phyloP scores from a whole-genome alignment of 75 land plant genomes.

The Cupressus sempervirens region DNA sequence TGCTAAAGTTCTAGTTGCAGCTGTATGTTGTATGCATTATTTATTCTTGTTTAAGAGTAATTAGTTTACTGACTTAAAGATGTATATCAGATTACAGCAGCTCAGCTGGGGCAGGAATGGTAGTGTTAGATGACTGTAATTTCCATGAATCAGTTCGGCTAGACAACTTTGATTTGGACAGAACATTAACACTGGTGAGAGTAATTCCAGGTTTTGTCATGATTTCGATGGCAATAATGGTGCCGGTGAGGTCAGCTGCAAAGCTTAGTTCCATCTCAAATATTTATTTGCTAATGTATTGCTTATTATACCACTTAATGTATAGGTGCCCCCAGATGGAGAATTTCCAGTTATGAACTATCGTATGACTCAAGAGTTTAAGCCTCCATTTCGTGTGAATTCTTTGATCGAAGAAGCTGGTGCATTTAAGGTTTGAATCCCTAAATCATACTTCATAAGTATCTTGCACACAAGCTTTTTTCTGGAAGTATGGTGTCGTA shows the following conservation, averaged over 20 bases:
- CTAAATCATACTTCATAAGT: not conserved
- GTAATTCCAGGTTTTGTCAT: conserved; percentile 9
- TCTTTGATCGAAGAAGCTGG: conserved; percentile 91
- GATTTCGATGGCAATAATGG: not conserved
- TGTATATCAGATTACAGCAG: conserved; percentile 54
- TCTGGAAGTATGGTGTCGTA: not conserved
- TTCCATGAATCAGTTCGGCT: conserved; percentile 97
- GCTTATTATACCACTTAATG: conserved; percentile 3
- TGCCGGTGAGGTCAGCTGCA: not conserved
- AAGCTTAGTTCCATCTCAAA: conserved; percentile 2
- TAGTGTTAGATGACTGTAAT: conserved; percentile 92
- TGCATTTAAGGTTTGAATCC: conserved; percentile 46
- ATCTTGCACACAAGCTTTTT: not conserved
- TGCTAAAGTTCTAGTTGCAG: not conserved
- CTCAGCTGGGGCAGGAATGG: conserved; percentile 79
- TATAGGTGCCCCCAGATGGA: conserved; percentile 92
- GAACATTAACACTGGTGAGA: conserved; percentile 73
- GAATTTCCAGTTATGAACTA: conserved; percentile 98
- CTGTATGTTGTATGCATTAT: not conserved
- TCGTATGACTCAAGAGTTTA: conserved; percentile 94
- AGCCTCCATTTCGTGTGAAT: conserved; percentile 86
- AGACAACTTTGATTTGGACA: conserved; percentile 89
- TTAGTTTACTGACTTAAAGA: not conserved
- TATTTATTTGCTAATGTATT: not conserved
- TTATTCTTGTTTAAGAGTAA: not conserved